These are phyloP conservation scores for Leishmania lainsoni DNA, from an alignment of 208 protist genomes.

Conservation along the genomic window DNA sequence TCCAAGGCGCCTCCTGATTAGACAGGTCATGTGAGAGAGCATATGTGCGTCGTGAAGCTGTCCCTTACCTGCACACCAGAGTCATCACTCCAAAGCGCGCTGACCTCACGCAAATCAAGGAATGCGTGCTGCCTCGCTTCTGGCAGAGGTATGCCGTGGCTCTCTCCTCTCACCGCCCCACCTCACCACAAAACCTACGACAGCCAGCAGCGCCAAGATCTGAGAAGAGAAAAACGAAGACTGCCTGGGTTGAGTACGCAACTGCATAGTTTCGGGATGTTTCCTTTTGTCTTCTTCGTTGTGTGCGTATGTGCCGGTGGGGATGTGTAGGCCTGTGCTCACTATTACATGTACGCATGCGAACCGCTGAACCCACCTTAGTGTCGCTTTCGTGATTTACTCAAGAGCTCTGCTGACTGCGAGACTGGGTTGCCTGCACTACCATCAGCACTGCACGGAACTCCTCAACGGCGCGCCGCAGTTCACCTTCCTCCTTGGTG, in stretches of 20 bases:
- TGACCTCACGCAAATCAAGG: neutral
- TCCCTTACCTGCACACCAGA: neutral
- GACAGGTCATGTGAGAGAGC: neutral
- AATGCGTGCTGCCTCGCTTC: neutral
- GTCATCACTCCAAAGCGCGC: neutral
- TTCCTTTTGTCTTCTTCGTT: neutral
- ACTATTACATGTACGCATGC: neutral
- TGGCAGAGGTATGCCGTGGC: neutral
- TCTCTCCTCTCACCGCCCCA: neutral
- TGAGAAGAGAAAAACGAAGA: neutral
- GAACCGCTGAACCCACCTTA: neutral
- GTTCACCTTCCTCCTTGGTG: slow-evolving; percentile 74
- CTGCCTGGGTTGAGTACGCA: neutral
- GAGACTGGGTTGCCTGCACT: slow-evolving; percentile 42
- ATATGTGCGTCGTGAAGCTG: neutral
- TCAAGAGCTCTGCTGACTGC: slow-evolving; percentile 27
- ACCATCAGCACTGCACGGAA: slow-evolving; percentile 61
- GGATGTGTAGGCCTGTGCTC: neutral
- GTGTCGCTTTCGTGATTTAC: neutral
- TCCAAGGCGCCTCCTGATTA: neutral
- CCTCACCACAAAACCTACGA: neutral
- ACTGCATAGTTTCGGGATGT: neutral
- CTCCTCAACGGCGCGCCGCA: slow-evolving; percentile 66
- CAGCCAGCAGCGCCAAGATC: neutral
- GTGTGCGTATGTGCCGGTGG: neutral